These are phyloP conservation scores for Tolypocladium endophyticum DNA, from an alignment of 2,329 filamentous ascomycete genomes.

Conservation along the genomic window DNA sequence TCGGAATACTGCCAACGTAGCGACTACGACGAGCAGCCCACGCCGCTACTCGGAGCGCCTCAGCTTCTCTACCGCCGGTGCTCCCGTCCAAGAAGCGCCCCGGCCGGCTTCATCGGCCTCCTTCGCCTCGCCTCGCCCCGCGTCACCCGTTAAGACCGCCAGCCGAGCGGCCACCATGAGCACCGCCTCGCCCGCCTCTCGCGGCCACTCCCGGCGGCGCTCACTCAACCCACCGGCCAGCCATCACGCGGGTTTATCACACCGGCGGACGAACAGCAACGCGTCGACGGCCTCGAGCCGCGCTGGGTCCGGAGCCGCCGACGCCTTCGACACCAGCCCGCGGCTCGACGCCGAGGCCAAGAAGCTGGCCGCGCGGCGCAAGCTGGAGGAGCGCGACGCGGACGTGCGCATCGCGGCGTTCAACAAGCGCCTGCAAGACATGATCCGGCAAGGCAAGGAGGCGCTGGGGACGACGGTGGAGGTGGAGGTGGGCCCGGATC, in stretches of 20 bases:
- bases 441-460: slow-evolving; percentile 83
- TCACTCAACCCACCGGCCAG: slow-evolving; percentile 3
- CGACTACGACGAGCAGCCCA: slow-evolving; percentile 7
- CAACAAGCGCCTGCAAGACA: slow-evolving; percentile 67
- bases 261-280: slow-evolving; percentile 35
- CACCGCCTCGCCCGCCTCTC: slow-evolving; percentile 13
- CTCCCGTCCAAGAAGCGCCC: slow-evolving; percentile 6
- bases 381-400: slow-evolving; percentile 64
- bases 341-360: slow-evolving; percentile 57
- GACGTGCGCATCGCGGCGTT: slow-evolving; percentile 72
- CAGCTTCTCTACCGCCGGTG: slow-evolving; percentile 12
- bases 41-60: slow-evolving; percentile 29
- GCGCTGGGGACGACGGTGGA: slow-evolving; percentile 69
- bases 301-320: slow-evolving; percentile 3
- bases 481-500: slow-evolving; percentile 39
- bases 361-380: slow-evolving; percentile 59
- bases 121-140: slow-evolving; percentile 19
- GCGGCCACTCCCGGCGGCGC: slow-evolving; percentile 8
- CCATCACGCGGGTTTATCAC: slow-evolving; percentile 9
- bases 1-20: slow-evolving; percentile 13
- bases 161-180: slow-evolving; percentile 10
- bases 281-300: slow-evolving; percentile 29
- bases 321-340: slow-evolving; percentile 27
- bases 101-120: slow-evolving; percentile 19
- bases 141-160: slow-evolving; percentile 34